Conservation (phyloP, 768 basidiomycete genomes). For the Hericium erinaceus region DNA sequence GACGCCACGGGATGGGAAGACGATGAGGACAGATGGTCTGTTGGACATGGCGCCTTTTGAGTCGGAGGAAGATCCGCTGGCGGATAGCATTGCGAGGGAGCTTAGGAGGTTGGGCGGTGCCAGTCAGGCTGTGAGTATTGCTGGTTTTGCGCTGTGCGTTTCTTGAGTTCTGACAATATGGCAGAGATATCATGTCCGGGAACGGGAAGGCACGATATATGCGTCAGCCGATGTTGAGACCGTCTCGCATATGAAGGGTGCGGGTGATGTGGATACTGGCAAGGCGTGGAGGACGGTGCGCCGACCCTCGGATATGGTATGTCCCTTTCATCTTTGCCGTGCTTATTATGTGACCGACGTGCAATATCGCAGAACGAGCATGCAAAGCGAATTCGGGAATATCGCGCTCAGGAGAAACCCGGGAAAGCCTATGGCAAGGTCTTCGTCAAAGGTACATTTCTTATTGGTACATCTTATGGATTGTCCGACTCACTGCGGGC, state of each 20-base stretch:
- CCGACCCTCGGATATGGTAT: conserved; percentile 90
- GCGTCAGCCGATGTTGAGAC: conserved; percentile 63
- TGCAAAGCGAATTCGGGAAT: conserved; percentile 81
- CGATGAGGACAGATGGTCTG: conserved; percentile 21
- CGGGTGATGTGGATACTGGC: conserved; percentile 77
- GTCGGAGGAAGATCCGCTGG: conserved; percentile 44
- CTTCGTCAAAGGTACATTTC: conserved; percentile 71
- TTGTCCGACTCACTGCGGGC: no score
- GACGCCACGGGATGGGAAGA: conserved; percentile 11
- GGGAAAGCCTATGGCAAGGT: conserved; percentile 87
- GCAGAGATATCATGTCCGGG: conserved; percentile 76
- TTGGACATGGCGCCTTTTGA: conserved; percentile 30
- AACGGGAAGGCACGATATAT: conserved; percentile 69
- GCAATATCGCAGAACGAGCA: conserved; percentile 69
- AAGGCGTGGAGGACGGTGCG: conserved; percentile 83
- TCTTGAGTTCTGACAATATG: conserved; percentile 8
- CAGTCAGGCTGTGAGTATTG: conserved; percentile 34
- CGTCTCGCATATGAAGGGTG: conserved; percentile 58
- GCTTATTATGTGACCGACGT: neutral
- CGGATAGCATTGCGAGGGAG: conserved; percentile 67
- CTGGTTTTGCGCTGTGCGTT: neutral
- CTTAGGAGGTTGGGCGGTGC: conserved; percentile 45
- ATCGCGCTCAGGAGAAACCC: conserved; percentile 62
- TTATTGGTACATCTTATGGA: no score
- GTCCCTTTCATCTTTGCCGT: conserved; percentile 14